These are phyloP conservation scores for Coffea canephora DNA, from an alignment of 257 asterid species.

Conservation along the genomic window DNA sequence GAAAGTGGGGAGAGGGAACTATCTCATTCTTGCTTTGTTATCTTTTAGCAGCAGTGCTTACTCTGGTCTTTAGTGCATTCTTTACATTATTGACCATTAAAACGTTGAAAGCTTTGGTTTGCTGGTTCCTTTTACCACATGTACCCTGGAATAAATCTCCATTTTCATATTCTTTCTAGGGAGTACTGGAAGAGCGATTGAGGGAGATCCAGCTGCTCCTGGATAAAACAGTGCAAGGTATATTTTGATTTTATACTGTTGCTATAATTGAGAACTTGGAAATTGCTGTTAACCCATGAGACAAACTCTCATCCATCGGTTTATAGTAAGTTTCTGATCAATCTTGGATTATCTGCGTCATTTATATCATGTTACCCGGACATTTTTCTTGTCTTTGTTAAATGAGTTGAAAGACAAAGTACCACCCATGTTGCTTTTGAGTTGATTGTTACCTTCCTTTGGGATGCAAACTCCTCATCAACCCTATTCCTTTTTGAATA, in stretches of 20 bases:
- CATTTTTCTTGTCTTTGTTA: background rate
- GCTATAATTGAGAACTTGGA: background rate
- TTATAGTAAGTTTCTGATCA: background rate
- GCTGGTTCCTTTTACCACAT: background rate
- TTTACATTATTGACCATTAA: background rate
- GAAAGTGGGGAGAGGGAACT: background rate
- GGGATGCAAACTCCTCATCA: background rate
- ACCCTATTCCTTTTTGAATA: background rate
- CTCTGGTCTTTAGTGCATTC: background rate
- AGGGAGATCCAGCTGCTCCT: constrained; percentile 66
- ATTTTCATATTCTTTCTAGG: constrained; percentile 37
- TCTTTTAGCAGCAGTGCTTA: background rate
- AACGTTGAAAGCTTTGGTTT: background rate
- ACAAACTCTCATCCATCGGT: background rate
- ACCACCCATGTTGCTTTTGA: background rate
- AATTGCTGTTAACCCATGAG: background rate
- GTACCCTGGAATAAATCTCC: background rate
- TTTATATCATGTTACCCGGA: background rate
- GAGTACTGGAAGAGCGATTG: constrained; percentile 50
- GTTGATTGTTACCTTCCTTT: background rate
- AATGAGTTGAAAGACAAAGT: background rate
- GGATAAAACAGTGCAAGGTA: constrained; percentile 89
- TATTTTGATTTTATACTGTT: constrained; percentile 19
- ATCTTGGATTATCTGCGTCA: background rate
- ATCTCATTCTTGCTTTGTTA: background rate